Evolutionary conservation across 2,329 filamentous ascomycete species (phyloP).

Genomic region (Sclerotinia trifoliorum): DNA sequence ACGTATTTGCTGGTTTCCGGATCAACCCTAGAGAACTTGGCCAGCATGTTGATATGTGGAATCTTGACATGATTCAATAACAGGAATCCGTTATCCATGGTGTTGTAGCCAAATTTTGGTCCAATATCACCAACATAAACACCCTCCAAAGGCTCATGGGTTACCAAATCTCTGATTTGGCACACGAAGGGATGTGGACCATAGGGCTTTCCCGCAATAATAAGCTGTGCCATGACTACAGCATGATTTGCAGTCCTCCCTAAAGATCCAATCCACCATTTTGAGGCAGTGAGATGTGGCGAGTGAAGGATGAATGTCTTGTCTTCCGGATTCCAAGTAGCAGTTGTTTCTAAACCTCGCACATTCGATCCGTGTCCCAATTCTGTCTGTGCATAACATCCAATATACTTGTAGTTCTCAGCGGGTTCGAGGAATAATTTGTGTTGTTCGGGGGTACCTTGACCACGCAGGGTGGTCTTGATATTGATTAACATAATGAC

Average conservation of each 20-base stretch:
- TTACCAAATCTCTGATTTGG: conserved; percentile 68
- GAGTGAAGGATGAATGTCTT: conserved; percentile 75
- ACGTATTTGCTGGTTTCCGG: conserved; percentile 66
- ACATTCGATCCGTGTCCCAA: conserved; percentile 78
- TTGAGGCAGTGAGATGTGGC: conserved; percentile 70
- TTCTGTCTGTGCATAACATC: conserved; percentile 80
- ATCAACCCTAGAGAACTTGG: conserved; percentile 68
- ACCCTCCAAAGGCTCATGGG: conserved; percentile 66
- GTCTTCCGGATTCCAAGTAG: conserved; percentile 68
- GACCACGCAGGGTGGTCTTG: conserved; percentile 66
- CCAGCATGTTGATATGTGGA: conserved; percentile 71
- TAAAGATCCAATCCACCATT: conserved; percentile 83
- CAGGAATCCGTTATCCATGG: conserved; percentile 79
- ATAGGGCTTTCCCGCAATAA: conserved; percentile 64
- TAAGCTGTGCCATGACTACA: conserved; percentile 75
- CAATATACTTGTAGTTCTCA: conserved; percentile 68
- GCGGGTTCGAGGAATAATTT: conserved; percentile 69
- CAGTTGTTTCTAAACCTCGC: conserved; percentile 49
- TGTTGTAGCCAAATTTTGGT: conserved; percentile 76
- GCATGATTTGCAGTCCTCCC: conserved; percentile 75
- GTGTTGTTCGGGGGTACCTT: conserved; percentile 71
- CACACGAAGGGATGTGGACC: conserved; percentile 79
- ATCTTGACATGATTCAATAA: conserved; percentile 75
- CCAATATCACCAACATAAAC: conserved; percentile 78
- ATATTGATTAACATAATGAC: conserved; percentile 13